phyloP scores from a whole-genome alignment of 345 rosid genomes.

The Dipteronia dyeriana region DNA sequence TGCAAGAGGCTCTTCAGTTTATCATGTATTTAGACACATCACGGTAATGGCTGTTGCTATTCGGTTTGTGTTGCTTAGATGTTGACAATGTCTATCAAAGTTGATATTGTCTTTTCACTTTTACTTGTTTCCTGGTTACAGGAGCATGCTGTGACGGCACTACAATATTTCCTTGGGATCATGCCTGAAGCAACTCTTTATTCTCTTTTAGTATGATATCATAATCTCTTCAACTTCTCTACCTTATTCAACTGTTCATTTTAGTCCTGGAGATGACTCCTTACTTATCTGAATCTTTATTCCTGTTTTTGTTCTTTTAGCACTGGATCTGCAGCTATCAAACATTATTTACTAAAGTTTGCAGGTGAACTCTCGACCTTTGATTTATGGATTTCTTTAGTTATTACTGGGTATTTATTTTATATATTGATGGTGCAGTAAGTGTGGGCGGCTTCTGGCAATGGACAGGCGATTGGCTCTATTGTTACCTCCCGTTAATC shows the following conservation, averaged over 20 bases:
- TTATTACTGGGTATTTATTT: slow-evolving; percentile 8
- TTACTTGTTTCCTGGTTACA: slow-evolving; percentile 28
- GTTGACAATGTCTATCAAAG: neutral
- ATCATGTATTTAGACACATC: slow-evolving; percentile 64
- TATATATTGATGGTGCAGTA: slow-evolving; percentile 43
- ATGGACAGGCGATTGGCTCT: slow-evolving; percentile 67
- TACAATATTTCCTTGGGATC: slow-evolving; percentile 74
- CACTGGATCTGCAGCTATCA: slow-evolving; percentile 87
- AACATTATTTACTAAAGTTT: slow-evolving; percentile 62
- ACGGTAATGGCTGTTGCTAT: slow-evolving; percentile 46
- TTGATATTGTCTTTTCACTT: slow-evolving; percentile 20
- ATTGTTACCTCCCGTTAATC: slow-evolving; percentile 59
- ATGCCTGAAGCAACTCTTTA: slow-evolving; percentile 58
- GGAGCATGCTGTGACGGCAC: slow-evolving; percentile 80
- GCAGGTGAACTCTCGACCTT: slow-evolving; percentile 52
- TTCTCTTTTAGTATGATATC: slow-evolving; percentile 62
- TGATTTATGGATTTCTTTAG: slow-evolving; percentile 9
- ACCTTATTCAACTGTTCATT: neutral
- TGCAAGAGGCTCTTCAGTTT: too few species aligned
- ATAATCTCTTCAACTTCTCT: slow-evolving; percentile 6
- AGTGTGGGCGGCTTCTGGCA: slow-evolving; percentile 69
- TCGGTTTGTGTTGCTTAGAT: neutral
- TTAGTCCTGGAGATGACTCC: slow-evolving; percentile 18
- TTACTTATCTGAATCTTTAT: neutral
- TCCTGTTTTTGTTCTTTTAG: slow-evolving; percentile 36